A percentile compares a stretch with the other conserved stretches of the same genome.
Conservation (phyloP, 2,329 filamentous ascomycete genomes). For the Fusarium pseudoanthophilum region DNA sequence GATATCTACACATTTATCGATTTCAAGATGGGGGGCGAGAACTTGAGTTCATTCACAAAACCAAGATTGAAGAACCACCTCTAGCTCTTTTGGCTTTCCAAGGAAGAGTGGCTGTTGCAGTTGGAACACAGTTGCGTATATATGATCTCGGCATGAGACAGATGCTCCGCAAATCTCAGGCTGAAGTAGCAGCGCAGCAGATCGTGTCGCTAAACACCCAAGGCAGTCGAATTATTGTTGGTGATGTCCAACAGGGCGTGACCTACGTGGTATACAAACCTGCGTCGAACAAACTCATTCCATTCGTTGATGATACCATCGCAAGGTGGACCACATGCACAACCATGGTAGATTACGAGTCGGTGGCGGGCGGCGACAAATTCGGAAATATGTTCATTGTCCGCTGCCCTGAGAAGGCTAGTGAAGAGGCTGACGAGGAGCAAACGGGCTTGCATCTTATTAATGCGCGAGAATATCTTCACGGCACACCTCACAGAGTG, state of each 20-base stretch:
- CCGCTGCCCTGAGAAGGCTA: slow-evolving; percentile 85
- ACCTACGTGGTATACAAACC: slow-evolving; percentile 95
- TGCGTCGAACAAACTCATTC: slow-evolving; percentile 89
- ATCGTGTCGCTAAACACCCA: slow-evolving; percentile 91
- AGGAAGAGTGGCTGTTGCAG: slow-evolving; percentile 85
- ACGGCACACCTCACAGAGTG: slow-evolving; percentile 86
- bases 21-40: slow-evolving; percentile 88
- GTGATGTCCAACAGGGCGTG: slow-evolving; percentile 91
- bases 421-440: slow-evolving; percentile 91
- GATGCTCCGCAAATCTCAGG: slow-evolving; percentile 90
- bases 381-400: slow-evolving; percentile 97
- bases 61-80: slow-evolving; percentile 88
- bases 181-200: slow-evolving; percentile 80
- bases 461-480: slow-evolving; percentile 89
- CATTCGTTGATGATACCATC: slow-evolving; percentile 91
- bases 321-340: slow-evolving; percentile 91
- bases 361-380: slow-evolving; percentile 92
- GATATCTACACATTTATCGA: slow-evolving; percentile 92
- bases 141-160: slow-evolving; percentile 96
- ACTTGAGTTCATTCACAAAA: slow-evolving; percentile 96
- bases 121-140: slow-evolving; percentile 83
- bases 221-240: slow-evolving; percentile 89
- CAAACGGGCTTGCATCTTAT: slow-evolving; percentile 90
- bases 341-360: slow-evolving; percentile 97
- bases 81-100: slow-evolving; percentile 94